phyloP scores from a whole-genome alignment of 495 filamentous ascomycete genomes.

The Echria macrotheca region DNA sequence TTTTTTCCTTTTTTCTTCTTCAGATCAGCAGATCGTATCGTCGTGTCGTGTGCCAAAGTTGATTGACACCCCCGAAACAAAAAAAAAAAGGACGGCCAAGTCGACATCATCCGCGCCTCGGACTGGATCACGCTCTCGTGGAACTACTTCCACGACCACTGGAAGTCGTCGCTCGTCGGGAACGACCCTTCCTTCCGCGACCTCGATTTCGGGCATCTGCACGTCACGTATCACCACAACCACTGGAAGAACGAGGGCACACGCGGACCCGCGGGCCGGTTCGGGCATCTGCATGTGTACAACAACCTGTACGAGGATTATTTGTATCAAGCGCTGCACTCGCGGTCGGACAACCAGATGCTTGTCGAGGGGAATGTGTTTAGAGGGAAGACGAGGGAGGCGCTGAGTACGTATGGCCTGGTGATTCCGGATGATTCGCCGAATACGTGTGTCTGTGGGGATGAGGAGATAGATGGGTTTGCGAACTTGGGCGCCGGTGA shows the following conservation, averaged over 20 bases:
- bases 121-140: conserved; percentile 48
- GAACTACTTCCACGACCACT: conserved; percentile 57
- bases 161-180: conserved; percentile 58
- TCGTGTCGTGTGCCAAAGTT: not conserved
- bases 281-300: conserved; percentile 52
- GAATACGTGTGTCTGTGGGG: conserved; percentile 22
- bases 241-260: conserved; percentile 57
- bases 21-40: not conserved
- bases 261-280: conserved; percentile 55
- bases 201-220: conserved; percentile 49
- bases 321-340: conserved; percentile 47
- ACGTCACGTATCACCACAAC: conserved; percentile 58
- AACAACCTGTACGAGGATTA: conserved; percentile 42
- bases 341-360: conserved; percentile 47
- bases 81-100: conserved; percentile 48
- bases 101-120: conserved; percentile 53
- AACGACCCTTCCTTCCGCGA: conserved; percentile 47
- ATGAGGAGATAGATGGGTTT: conserved; percentile 23
- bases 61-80: conserved; percentile 14
- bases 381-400: conserved; percentile 32
- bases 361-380: conserved; percentile 50
- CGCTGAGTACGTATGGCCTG: conserved; percentile 42
- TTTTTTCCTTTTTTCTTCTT: not conserved
- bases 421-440: conserved; percentile 41
- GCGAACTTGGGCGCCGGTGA: conserved; percentile 37